These are phyloP conservation scores for Sporothrix mexicana DNA, from an alignment of 2,329 filamentous ascomycete genomes.

Conservation along the genomic window DNA sequence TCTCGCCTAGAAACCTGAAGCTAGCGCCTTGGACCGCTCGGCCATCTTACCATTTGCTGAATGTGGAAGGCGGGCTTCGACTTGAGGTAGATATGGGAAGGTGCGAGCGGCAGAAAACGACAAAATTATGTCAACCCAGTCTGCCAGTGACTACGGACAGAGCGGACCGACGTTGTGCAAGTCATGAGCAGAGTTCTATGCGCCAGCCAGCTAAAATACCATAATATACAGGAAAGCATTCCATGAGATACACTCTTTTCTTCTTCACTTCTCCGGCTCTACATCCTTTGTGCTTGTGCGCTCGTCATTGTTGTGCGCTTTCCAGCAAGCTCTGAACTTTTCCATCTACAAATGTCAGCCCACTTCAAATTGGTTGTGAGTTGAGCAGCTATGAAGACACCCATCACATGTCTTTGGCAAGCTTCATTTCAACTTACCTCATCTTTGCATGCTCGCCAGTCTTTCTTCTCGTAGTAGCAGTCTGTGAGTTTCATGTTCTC, in stretches of 20 bases:
- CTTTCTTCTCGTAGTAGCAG: conserved; percentile 94
- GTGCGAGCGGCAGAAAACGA: not conserved
- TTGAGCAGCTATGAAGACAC: not conserved
- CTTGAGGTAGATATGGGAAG: not conserved
- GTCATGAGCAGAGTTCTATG: conserved; percentile 25
- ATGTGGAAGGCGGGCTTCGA: not conserved
- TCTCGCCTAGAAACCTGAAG: conserved; percentile 25
- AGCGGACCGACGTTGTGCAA: not conserved
- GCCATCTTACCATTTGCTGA: conserved; percentile 28
- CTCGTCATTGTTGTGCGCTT: conserved; percentile 82
- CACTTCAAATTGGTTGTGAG: not conserved
- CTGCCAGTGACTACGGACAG: not conserved
- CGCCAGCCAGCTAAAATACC: conserved; percentile 7
- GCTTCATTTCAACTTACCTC: conserved; percentile 64
- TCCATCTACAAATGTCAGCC: conserved; percentile 70
- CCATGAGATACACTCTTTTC: not conserved
- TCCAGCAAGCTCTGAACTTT: conserved; percentile 89
- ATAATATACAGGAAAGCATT: conserved; percentile 9
- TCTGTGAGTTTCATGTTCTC: conserved; percentile 92
- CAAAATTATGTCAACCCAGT: not conserved
- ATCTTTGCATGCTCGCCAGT: conserved; percentile 86
- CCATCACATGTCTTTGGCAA: not conserved
- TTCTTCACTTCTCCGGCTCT: conserved; percentile 34
- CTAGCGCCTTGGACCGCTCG: conserved; percentile 30
- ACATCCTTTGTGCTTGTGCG: conserved; percentile 79